Base-by-base conservation (phyloP, 345 rosid genomes). In the Aquilaria malaccensis region DNA sequence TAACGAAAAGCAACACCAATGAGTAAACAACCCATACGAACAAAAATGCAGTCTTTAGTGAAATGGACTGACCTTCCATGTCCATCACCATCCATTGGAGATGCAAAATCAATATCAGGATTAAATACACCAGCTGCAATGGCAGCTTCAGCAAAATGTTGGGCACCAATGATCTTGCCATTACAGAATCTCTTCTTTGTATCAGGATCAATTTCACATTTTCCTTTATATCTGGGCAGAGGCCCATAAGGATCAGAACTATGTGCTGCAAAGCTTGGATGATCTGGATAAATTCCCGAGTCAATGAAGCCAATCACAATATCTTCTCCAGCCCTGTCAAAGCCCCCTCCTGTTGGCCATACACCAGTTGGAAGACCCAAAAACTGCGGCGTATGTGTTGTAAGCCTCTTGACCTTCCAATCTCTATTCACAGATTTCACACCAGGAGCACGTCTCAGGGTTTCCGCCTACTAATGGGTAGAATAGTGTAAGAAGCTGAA, bases 331-430 rank as follows among this genome's bases (percentile, higher is more conserved):
- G 97, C 99, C 82, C 82, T 79, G 43, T 82, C 96, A 62, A 79
- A 89, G 67, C 99, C 99, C 61, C 99, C 99, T 56, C 96, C 99
- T 0, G 97, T 86, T 7, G 99, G 99, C 99, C 99, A 94, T 48
- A 94, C 99, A 68, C 89, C 97, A 14, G 96, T 90, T 33, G 99
- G 99, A 55, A 94, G 86, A 62, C 99, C 99, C 79, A 94, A 72
- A 74, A 94, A 94, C 68, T 94, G 84, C 15, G 99, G 99, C 47
- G 99, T 94, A 69, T 94, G 99, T 15, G 97, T 94, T 9, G 99
- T 94, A 65, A 90, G 96, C 74, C 76, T 82, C 79, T 80, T 83
- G 63, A 94, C 99, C 82, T 90, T 94, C 99, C 97, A 94, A 68
- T 94, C 99, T 77, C 92, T 83, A 69, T 74, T 72, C 76, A 94